phyloP scores from a whole-genome alignment of 306 rosid species.

The Gillenia trifoliata region DNA sequence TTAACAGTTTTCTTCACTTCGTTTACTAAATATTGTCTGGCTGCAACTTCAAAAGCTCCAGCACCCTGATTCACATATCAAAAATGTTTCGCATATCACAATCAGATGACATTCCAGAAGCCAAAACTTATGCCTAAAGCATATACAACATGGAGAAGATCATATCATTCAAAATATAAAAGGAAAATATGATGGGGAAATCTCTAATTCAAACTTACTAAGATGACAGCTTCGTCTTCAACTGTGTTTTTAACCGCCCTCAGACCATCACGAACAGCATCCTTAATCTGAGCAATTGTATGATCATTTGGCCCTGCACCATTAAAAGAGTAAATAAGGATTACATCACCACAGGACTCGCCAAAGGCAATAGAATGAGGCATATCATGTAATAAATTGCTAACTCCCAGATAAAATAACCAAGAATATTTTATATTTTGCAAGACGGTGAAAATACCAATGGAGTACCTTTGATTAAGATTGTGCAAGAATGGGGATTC shows the following conservation, averaged over 20 bases:
- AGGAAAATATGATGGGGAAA: neutral
- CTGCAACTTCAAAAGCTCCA: slow-evolving; percentile 97
- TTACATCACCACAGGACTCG: slow-evolving; percentile 14
- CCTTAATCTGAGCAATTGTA: slow-evolving; percentile 96
- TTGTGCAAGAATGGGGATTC: slow-evolving; percentile 92
- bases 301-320: slow-evolving; percentile 95
- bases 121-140: neutral
- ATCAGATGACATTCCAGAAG: neutral
- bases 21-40: slow-evolving; percentile 71
- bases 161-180: neutral
- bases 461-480: slow-evolving; percentile 80
- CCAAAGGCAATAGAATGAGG: slow-evolving; percentile 4
- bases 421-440: neutral
- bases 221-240: slow-evolving; percentile 87
- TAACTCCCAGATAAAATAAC: neutral
- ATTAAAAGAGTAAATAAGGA: slow-evolving; percentile 18
- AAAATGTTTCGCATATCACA: neutral
- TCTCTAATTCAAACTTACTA: slow-evolving; percentile 36
- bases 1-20: slow-evolving; percentile 91
- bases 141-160: neutral
- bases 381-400: neutral
- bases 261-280: slow-evolving; percentile 95
- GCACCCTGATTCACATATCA: slow-evolving; percentile 61
- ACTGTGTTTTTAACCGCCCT: slow-evolving; percentile 95
- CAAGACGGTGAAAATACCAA: slow-evolving; percentile 1